Conservation (phyloP, 805 yeast species). For the Phaffomyces opuntiae region DNA sequence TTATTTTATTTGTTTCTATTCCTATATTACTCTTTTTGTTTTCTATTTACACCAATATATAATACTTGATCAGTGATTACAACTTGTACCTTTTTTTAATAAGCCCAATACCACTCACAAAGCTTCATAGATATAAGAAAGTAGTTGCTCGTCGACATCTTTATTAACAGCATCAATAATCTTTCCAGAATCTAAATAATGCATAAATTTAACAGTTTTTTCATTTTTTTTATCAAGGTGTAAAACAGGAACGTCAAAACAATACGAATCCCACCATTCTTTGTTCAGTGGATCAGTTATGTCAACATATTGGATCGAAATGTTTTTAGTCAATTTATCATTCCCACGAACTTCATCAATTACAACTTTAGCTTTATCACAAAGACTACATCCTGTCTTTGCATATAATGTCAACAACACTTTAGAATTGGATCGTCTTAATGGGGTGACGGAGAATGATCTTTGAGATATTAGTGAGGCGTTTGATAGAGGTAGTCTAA, state of each 20-base stretch:
- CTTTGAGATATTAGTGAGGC: neutral
- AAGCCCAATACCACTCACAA: neutral
- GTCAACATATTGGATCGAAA: conserved; percentile 41
- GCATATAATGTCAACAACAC: conserved; percentile 50
- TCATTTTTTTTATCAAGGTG: conserved; percentile 50
- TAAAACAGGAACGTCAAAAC: conserved; percentile 75
- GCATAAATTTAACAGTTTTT: conserved; percentile 58
- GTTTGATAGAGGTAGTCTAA: too few species aligned
- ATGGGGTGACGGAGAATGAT: neutral
- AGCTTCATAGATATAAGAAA: neutral
- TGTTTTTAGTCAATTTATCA: conserved; percentile 20
- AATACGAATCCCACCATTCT: conserved; percentile 63
- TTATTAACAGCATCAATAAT: conserved; percentile 42
- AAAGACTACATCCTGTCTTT: conserved; percentile 61
- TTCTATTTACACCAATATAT: neutral
- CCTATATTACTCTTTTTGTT: neutral
- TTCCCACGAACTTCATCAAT: conserved; percentile 35
- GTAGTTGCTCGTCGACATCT: neutral
- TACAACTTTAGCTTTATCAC: conserved; percentile 55
- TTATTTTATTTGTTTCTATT: neutral
- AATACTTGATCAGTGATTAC: too few species aligned
- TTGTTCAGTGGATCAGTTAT: conserved; percentile 53
- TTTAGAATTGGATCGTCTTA: neutral
- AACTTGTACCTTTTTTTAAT: too few species aligned
- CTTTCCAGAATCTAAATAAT: conserved; percentile 50